These are phyloP conservation scores for Fonsecaea pugnacius DNA, from an alignment of 2,329 filamentous ascomycete genomes.

Conservation along the genomic window DNA sequence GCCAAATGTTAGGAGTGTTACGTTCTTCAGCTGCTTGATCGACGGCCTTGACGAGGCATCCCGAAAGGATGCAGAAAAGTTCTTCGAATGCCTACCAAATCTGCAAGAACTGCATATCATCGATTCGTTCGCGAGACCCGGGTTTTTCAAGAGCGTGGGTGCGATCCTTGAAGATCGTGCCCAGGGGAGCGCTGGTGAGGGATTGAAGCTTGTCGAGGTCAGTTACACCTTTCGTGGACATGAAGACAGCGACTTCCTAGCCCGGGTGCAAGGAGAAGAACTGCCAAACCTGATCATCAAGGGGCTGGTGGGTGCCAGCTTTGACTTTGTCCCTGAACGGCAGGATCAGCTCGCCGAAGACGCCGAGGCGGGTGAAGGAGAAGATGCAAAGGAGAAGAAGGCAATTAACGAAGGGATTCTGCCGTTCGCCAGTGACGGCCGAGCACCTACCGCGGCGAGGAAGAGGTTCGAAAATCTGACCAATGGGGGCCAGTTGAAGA, in stretches of 20 bases:
- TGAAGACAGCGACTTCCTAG: slow-evolving; percentile 50
- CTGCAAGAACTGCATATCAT: slow-evolving; percentile 53
- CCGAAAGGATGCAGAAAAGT: slow-evolving; percentile 47
- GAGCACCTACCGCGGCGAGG: slow-evolving; percentile 29
- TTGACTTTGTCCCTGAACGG: slow-evolving; percentile 29
- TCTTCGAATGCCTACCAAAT: slow-evolving; percentile 45
- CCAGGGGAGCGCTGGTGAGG: slow-evolving; percentile 22
- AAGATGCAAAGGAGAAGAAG: slow-evolving; percentile 22
- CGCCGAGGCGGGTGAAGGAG: slow-evolving; percentile 1
- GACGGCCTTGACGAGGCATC: slow-evolving; percentile 49
- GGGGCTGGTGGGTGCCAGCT: slow-evolving; percentile 29
- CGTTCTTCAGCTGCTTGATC: slow-evolving; percentile 53
- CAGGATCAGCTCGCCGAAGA: slow-evolving; percentile 21
- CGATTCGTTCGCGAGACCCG: slow-evolving; percentile 51
- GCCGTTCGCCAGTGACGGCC: slow-evolving; percentile 34
- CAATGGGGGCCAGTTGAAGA: slow-evolving; percentile 14
- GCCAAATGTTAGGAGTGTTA: slow-evolving; percentile 49
- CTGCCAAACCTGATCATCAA: slow-evolving; percentile 26
- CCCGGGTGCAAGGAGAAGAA: slow-evolving; percentile 42
- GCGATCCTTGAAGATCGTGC: slow-evolving; percentile 34
- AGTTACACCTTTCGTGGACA: slow-evolving; percentile 53
- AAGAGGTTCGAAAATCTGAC: slow-evolving; percentile 30
- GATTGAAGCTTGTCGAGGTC: slow-evolving; percentile 52
- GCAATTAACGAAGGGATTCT: slow-evolving; percentile 30
- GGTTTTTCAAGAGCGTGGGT: slow-evolving; percentile 46